Evolutionary conservation across 2,329 filamentous ascomycete species (phyloP).

Genomic region (Penicillium sp.): DNA sequence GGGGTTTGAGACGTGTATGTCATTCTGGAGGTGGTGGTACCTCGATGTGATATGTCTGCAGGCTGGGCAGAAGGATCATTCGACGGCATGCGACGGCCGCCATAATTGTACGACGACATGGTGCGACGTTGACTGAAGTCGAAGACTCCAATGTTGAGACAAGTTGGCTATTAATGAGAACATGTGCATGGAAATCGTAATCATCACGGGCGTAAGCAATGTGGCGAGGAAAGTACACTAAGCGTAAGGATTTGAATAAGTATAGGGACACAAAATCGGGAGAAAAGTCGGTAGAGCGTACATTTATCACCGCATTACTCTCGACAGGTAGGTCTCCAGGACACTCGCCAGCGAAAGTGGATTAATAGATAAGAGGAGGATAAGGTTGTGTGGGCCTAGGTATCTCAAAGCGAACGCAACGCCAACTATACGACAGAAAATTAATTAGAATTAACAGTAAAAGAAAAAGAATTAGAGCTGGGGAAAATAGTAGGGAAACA

Average conservation of each 20-base stretch:
- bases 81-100: constrained; percentile 35
- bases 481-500: constrained; percentile 3
- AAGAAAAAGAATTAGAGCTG: constrained; percentile 11
- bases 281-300: constrained; percentile 2
- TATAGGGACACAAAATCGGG: neutral
- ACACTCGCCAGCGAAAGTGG: constrained; percentile 2
- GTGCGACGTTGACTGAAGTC: constrained; percentile 31
- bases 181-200: constrained; percentile 30
- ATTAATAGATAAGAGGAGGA: constrained; percentile 11
- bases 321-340: constrained; percentile 9
- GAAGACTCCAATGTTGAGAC: constrained; percentile 34
- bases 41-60: constrained; percentile 30
- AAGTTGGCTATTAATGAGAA: constrained; percentile 29
- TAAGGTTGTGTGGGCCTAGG: neutral
- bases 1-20: constrained; percentile 24
- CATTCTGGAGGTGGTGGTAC: constrained; percentile 21
- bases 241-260: neutral
- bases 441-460: constrained; percentile 11
- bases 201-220: constrained; percentile 32
- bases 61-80: constrained; percentile 29
- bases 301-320: constrained; percentile 18
- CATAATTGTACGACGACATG: constrained; percentile 43
- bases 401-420: constrained; percentile 15
- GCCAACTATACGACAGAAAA: constrained; percentile 11
- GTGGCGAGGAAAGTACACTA: constrained; percentile 5